Evolutionary conservation across 2,329 filamentous ascomycete species (phyloP), one percentile per base, ranked within the genome.

Genomic region (Ceratocystis alfenasii): DNA sequence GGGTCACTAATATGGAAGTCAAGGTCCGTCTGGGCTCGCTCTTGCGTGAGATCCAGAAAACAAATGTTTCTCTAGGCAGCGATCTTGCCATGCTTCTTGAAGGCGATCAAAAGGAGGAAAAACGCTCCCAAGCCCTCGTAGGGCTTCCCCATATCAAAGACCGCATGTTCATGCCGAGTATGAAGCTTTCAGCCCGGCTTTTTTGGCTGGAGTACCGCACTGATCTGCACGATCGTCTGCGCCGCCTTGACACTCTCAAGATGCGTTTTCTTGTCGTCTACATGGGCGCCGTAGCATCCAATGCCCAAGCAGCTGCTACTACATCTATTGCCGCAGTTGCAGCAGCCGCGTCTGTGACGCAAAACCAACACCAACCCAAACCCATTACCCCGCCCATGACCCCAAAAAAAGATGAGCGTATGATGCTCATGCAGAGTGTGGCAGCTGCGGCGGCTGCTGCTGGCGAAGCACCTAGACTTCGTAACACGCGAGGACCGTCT

Each of bases 241-340:
- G 81, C 65, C 77, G 83, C 60, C 75, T 87, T 50, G 84, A 87
- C 70, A 74, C 86, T 70, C 72, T 87, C 71, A 79, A 84, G 72
- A 85, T 85, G 82, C 80, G 84, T 68, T 86, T 87, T 71, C 74
- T 87, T 41, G 82, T 86, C 45, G 78, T 85, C 46, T 85, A 85
- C 73, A 82, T 87, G 81, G 81, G 83, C 69, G 79, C 85, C 68
- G 77, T 86, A 64, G 72, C 75, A 45, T 74, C 74, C 63, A 70
- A 71, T 59, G 71, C 73, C 45, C 73, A 72, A 65, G 73, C 67
- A 64, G 63, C 66, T 15, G 57, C 62, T 20, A 48, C 65, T n/a
- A 45, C 62, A 3, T 53, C 66, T 1, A 41, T 61, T 60, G 63
- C 44, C 48, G 63, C 53, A 22, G 50, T 53, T 25, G 50, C 61